Percentiles rank a stretch among this genome's conserved stretches.
Evolutionary conservation across 257 asterid genomes (phyloP).

Genomic region (Ligustrum vulgare): DNA sequence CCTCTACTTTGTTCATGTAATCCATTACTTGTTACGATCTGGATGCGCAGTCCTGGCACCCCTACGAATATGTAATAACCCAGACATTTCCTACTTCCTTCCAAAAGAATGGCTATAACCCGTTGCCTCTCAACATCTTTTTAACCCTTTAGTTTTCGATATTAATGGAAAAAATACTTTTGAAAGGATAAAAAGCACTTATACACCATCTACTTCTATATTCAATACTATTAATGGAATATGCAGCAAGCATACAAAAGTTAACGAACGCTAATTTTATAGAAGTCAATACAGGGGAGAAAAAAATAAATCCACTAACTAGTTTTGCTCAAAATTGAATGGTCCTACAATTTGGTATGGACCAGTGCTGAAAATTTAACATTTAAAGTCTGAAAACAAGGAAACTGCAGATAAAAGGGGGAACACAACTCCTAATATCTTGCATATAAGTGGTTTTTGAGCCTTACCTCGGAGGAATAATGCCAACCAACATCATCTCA

Average conservation of each 20-base stretch:
- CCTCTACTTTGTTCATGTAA: too few species aligned
- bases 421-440: constrained; percentile 5
- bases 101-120: too few species aligned
- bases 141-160: background rate
- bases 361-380: background rate
- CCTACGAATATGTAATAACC: too few species aligned
- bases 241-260: background rate
- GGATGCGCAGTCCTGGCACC: too few species aligned
- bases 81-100: too few species aligned
- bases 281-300: background rate
- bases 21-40: too few species aligned
- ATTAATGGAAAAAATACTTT: background rate
- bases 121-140: too few species aligned
- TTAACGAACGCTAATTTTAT: background rate
- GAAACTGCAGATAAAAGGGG: background rate
- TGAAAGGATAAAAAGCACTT: background rate
- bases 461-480: background rate
- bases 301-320: background rate
- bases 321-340: constrained; percentile 23
- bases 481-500: background rate
- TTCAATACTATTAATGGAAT: background rate
- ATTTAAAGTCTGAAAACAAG: background rate
- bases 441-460: background rate
- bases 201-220: background rate
- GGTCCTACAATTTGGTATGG: constrained; percentile 21